Percentiles rank a stretch among this genome's conserved stretches.
phyloP scores from a whole-genome alignment of 2,329 filamentous ascomycete species.

The Diaporthe vaccinii region DNA sequence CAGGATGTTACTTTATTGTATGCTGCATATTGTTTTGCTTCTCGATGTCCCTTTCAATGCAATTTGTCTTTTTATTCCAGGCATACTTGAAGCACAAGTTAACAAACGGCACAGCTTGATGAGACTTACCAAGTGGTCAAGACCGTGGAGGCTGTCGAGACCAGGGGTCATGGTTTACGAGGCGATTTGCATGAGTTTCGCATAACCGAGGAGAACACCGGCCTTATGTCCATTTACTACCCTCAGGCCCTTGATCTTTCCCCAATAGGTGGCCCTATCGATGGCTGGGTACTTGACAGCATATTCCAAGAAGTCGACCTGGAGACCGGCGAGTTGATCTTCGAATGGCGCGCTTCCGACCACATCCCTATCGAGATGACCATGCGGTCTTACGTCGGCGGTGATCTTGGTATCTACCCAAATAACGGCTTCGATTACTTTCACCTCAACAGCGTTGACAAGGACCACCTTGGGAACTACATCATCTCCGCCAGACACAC shows the following conservation, averaged over 20 bases:
- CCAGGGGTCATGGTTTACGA: slow-evolving; percentile 47
- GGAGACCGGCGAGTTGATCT: slow-evolving; percentile 53
- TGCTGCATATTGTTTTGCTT: not conserved
- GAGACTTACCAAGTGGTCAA: slow-evolving; percentile 43
- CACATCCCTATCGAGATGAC: slow-evolving; percentile 48
- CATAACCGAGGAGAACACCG: slow-evolving; percentile 56
- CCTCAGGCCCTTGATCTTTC: slow-evolving; percentile 50
- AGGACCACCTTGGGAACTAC: slow-evolving; percentile 53
- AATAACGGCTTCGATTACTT: slow-evolving; percentile 53
- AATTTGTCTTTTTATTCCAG: fast-evolving
- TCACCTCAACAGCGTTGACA: slow-evolving; percentile 54
- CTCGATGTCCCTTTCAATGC: not conserved
- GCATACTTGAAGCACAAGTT: not conserved
- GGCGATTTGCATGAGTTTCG: slow-evolving; percentile 59
- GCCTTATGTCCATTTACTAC: slow-evolving; percentile 58
- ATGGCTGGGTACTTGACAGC: slow-evolving; percentile 51
- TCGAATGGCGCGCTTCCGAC: slow-evolving; percentile 54
- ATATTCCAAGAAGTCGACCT: slow-evolving; percentile 57
- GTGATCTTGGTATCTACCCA: slow-evolving; percentile 48
- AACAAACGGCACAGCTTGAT: slow-evolving; percentile 31
- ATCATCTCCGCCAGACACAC: slow-evolving; percentile 53
- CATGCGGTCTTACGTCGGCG: slow-evolving; percentile 46
- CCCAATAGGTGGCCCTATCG: slow-evolving; percentile 48
- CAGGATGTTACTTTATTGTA: slow-evolving; percentile 39
- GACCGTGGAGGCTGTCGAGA: slow-evolving; percentile 44